These are phyloP conservation scores for Podaxis mareebaensis DNA, from an alignment of 768 basidiomycete species.

Conservation along the genomic window DNA sequence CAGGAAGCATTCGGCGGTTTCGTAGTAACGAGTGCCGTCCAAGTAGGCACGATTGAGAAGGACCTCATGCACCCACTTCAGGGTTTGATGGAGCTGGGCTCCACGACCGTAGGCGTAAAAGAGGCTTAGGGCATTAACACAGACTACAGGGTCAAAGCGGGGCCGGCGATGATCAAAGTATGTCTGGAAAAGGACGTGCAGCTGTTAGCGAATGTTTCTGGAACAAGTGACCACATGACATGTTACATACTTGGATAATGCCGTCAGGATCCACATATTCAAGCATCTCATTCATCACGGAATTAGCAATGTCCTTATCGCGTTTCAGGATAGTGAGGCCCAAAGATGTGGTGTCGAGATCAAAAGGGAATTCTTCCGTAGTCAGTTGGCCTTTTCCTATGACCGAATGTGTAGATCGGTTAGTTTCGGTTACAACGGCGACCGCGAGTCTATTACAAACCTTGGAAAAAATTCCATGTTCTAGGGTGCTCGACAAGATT, in stretches of 20 bases:
- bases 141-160: constrained; percentile 55
- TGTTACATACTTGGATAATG: constrained; percentile 43
- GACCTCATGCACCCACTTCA: constrained; percentile 50
- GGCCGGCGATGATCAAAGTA: constrained; percentile 54
- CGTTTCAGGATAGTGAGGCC: constrained; percentile 43
- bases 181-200: constrained; percentile 31
- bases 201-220: not conserved
- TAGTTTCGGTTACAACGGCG: constrained; percentile 9
- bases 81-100: constrained; percentile 41
- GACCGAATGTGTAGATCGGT: constrained; percentile 1
- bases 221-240: not conserved
- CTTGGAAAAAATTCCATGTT: constrained; percentile 59
- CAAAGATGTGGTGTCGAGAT: constrained; percentile 61
- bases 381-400: constrained; percentile 42
- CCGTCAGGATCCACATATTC: constrained; percentile 49
- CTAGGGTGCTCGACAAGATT: constrained; percentile 40
- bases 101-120: constrained; percentile 53
- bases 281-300: constrained; percentile 61
- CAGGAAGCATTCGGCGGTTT: constrained; percentile 51
- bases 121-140: constrained; percentile 48
- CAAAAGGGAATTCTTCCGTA: constrained; percentile 50
- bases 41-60: constrained; percentile 53
- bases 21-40: constrained; percentile 57
- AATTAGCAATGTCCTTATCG: constrained; percentile 32
- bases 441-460: constrained; percentile 21